Evolutionary conservation across 441 rosid genomes (phyloP).

Genomic region (Corymbia calophylla): DNA sequence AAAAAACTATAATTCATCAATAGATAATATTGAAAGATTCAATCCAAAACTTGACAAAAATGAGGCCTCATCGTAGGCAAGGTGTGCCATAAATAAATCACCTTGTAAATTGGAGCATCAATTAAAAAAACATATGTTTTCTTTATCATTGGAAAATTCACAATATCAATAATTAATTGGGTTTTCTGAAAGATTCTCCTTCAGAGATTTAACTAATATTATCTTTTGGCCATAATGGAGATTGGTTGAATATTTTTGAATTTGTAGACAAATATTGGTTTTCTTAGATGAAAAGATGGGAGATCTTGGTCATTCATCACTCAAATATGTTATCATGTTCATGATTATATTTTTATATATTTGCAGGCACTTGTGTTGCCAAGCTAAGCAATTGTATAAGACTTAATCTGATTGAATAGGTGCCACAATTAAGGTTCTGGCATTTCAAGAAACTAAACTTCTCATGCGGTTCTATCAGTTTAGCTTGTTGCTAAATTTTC

Average conservation of each 20-base stretch:
- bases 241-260: background rate
- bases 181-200: background rate
- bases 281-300: background rate
- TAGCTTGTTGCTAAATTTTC: background rate
- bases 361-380: background rate
- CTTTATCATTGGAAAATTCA: too few relatives aligned
- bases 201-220: background rate
- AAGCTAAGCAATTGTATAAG: background rate
- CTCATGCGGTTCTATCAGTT: background rate
- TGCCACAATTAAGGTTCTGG: background rate
- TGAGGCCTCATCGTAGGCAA: background rate
- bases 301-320: background rate
- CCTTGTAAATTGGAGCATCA: background rate
- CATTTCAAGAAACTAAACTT: too few relatives aligned
- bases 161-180: background rate
- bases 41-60: background rate
- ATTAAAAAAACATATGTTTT: too few relatives aligned
- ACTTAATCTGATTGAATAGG: background rate
- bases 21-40: background rate
- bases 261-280: background rate
- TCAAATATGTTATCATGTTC: background rate
- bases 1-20: too few relatives aligned
- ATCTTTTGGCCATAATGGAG: background rate
- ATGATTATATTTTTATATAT: too few relatives aligned
- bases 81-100: background rate